A percentile compares a stretch with the other conserved stretches of the same genome.
Evolutionary conservation across 2,329 filamentous ascomycete species (phyloP).

Genomic region (Venturia nashicola): DNA sequence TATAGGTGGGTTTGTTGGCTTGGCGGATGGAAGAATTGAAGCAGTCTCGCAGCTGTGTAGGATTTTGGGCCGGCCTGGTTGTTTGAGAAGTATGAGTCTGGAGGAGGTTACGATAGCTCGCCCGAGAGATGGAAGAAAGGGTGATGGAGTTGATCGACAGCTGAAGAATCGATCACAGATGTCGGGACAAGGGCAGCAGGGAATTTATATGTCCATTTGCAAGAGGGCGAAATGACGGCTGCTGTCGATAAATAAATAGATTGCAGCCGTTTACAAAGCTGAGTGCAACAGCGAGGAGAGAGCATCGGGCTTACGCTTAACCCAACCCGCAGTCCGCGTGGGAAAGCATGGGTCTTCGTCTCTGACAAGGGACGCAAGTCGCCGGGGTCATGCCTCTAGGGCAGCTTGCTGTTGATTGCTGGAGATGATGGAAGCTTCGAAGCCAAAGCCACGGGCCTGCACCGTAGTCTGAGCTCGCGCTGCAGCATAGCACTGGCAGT

Average conservation of each 20-base stretch:
- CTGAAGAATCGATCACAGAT: background rate
- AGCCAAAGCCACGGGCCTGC: background rate
- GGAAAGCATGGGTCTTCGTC: conserved; percentile 17
- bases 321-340: conserved; percentile 15
- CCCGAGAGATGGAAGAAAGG: background rate
- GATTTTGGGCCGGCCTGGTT: background rate
- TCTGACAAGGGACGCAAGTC: conserved; percentile 1
- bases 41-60: background rate
- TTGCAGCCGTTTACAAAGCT: conserved; percentile 28
- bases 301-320: conserved; percentile 16
- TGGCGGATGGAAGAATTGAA: background rate
- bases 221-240: conserved; percentile 21
- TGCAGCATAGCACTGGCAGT: too few species aligned
- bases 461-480: background rate
- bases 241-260: conserved; percentile 25
- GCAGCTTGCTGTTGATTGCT: conserved; percentile 3
- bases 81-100: background rate
- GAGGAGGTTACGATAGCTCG: background rate
- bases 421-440: background rate
- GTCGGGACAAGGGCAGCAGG: background rate
- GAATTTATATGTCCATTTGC: conserved; percentile 21
- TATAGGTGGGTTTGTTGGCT: background rate
- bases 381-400: conserved; percentile 3
- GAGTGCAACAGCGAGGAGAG: conserved; percentile 24
- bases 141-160: conserved; percentile 3